These are phyloP conservation scores for Suaeda aralocaspica DNA, from an alignment of 148 eudicot genomes.

Conservation along the genomic window DNA sequence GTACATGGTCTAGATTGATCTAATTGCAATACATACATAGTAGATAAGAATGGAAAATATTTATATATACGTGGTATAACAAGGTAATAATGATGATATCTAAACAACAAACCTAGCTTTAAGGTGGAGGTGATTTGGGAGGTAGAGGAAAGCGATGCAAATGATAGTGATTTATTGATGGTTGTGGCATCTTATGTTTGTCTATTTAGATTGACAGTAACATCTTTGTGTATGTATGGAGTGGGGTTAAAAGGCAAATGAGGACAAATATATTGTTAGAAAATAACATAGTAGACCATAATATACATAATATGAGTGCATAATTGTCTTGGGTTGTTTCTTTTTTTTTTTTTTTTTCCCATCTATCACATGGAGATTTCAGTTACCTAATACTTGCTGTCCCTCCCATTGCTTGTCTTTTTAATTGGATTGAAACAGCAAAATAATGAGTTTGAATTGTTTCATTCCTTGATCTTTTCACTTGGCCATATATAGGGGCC, in stretches of 20 bases:
- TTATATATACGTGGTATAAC: neutral
- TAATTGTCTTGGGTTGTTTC: constrained; percentile 8
- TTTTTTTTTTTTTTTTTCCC: neutral
- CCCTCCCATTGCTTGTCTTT: constrained; percentile 4
- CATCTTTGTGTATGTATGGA: constrained; percentile 12
- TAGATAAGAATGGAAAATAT: neutral
- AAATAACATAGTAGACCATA: neutral
- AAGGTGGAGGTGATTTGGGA: constrained; percentile 25
- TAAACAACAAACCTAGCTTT: constrained; percentile 17
- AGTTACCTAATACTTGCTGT: constrained; percentile 5
- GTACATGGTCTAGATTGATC: too few relatives aligned
- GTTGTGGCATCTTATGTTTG: constrained; percentile 21
- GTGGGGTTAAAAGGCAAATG: constrained; percentile 13
- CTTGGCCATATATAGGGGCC: constrained; percentile 6
- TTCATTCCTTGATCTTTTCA: constrained; percentile 6
- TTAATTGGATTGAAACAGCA: constrained; percentile 8
- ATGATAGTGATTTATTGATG: constrained; percentile 25
- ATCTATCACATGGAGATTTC: constrained; percentile 20
- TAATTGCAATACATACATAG: too few relatives aligned
- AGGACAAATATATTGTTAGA: constrained; percentile 26
- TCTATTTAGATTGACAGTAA: constrained; percentile 16
- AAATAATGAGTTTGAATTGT: neutral
- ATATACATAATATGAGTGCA: neutral
- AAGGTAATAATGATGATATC: constrained; percentile 20
- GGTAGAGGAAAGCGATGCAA: constrained; percentile 21